Evolutionary conservation across 2,329 filamentous ascomycete species (phyloP).

Genomic region (Capronia americana): DNA sequence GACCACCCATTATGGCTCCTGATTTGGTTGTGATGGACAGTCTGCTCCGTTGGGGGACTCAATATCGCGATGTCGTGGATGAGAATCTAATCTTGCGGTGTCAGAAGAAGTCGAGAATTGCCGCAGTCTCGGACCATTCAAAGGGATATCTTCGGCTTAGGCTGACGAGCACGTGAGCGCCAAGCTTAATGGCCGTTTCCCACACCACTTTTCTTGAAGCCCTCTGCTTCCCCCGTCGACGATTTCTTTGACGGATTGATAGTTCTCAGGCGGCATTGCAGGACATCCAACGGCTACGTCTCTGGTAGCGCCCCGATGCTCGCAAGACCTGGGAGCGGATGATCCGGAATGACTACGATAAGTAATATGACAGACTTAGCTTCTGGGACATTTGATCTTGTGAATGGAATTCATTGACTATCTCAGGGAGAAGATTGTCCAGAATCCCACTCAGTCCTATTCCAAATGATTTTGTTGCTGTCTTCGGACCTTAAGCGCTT

Average conservation of each 20-base stretch:
- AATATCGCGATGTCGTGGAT: not conserved
- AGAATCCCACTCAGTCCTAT: not conserved
- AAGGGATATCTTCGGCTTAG: not conserved
- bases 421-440: not conserved
- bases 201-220: not conserved
- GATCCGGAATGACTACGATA: not conserved
- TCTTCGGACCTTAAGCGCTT: not conserved
- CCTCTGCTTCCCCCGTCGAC: not conserved
- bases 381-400: not conserved
- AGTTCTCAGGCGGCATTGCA: not conserved
- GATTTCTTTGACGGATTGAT: not conserved
- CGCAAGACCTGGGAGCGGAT: too few relatives aligned
- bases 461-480: not conserved
- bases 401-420: not conserved
- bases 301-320: too few relatives aligned
- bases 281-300: not conserved
- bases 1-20: conserved; percentile 65
- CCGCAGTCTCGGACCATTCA: conserved; percentile 12
- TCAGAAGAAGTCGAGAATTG: not conserved
- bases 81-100: not conserved
- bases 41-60: not conserved
- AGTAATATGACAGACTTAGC: not conserved
- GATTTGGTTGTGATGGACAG: not conserved
- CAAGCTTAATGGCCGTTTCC: not conserved
- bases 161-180: not conserved